These are phyloP conservation scores for Rhizopogon roseolus DNA, from an alignment of 768 basidiomycete species.

Conservation along the genomic window DNA sequence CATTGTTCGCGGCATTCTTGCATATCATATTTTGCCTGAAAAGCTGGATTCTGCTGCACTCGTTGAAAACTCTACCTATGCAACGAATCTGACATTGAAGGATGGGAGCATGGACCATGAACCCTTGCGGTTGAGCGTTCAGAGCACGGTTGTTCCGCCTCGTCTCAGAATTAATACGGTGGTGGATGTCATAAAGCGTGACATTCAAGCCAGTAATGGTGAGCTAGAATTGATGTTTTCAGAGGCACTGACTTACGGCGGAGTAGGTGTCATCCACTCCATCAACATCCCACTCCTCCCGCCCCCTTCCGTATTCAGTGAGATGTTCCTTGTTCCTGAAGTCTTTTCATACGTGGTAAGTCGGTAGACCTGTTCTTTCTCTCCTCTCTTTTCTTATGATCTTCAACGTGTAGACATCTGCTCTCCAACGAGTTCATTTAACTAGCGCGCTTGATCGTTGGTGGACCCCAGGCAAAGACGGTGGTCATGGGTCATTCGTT, in stretches of 20 bases:
- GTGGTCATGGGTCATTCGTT: constrained; percentile 33
- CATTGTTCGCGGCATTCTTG: constrained; percentile 48
- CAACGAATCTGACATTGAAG: constrained; percentile 39
- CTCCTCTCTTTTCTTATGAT: neutral
- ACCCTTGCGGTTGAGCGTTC: constrained; percentile 40
- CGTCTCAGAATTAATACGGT: constrained; percentile 44
- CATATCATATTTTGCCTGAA: constrained; percentile 52
- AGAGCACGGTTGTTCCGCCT: constrained; percentile 28
- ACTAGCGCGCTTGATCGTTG: constrained; percentile 42
- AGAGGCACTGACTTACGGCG: neutral
- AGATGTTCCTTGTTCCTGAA: constrained; percentile 36
- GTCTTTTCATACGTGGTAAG: constrained; percentile 47
- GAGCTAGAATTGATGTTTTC: constrained; percentile 3
- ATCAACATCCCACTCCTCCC: constrained; percentile 52
- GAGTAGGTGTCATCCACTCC: constrained; percentile 45
- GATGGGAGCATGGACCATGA: constrained; percentile 40
- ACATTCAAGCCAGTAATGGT: constrained; percentile 50
- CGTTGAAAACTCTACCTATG: constrained; percentile 49
- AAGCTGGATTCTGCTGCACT: constrained; percentile 34
- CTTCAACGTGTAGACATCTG: constrained; percentile 40
- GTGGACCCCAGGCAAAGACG: constrained; percentile 31
- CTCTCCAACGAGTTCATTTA: constrained; percentile 46
- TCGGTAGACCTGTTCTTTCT: neutral
- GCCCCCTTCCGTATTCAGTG: constrained; percentile 46
- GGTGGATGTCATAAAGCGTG: constrained; percentile 35